phyloP scores from a whole-genome alignment of 495 filamentous ascomycete species.

The Tuber borchii region DNA sequence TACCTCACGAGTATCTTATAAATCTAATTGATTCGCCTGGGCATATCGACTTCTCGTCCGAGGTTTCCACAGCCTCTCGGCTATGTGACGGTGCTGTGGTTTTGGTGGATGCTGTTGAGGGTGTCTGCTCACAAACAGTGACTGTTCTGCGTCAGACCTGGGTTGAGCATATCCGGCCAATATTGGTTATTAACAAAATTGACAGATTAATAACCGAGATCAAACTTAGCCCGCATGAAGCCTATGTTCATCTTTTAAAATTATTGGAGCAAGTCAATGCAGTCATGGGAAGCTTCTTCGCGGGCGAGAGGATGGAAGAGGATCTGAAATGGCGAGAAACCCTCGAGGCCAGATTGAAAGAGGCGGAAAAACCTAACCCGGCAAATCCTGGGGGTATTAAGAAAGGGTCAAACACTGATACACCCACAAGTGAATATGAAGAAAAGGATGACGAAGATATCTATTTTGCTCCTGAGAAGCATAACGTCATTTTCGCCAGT shows the following conservation, averaged over 20 bases:
- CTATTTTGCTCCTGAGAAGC: slow-evolving; percentile 96
- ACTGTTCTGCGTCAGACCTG: slow-evolving; percentile 92
- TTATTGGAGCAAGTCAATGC: slow-evolving; percentile 94
- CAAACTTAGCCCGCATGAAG: slow-evolving; percentile 83
- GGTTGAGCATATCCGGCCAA: slow-evolving; percentile 90
- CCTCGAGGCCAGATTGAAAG: slow-evolving; percentile 67
- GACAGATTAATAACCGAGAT: slow-evolving; percentile 88
- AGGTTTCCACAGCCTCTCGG: slow-evolving; percentile 91
- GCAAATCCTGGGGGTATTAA: slow-evolving; percentile 46
- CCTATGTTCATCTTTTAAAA: slow-evolving; percentile 81
- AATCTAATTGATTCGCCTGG: slow-evolving; percentile 98
- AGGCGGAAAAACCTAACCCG: slow-evolving; percentile 41
- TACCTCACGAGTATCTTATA: slow-evolving; percentile 82
- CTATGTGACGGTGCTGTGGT: slow-evolving; percentile 93
- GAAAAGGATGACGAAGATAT: slow-evolving; percentile 95
- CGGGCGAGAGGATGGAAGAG: slow-evolving; percentile 97
- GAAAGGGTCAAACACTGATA: slow-evolving; percentile 46
- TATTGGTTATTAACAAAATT: slow-evolving; percentile 97
- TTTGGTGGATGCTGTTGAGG: slow-evolving; percentile 95
- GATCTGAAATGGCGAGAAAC: slow-evolving; percentile 92
- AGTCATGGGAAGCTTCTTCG: slow-evolving; percentile 94
- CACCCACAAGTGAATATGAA: slow-evolving; percentile 59
- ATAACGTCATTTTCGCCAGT: slow-evolving; percentile 98
- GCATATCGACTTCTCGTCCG: slow-evolving; percentile 97
- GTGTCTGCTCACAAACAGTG: slow-evolving; percentile 96